Base-by-base conservation (phyloP, 345 rosid species). In the Populus pruinosa region DNA sequence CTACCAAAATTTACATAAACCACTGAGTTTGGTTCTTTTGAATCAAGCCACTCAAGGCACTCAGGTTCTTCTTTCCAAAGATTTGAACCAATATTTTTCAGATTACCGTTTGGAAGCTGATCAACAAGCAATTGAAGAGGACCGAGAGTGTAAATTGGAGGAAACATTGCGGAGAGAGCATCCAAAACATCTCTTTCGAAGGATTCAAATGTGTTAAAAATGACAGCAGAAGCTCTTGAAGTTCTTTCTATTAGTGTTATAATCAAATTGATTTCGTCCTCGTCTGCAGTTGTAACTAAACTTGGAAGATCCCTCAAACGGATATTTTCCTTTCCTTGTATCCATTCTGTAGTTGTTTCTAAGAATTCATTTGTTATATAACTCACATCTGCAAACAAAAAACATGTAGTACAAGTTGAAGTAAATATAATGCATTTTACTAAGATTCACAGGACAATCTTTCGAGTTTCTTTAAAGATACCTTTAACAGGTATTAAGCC, bases 1-100 rank as follows among this genome's bases (percentile, higher is more conserved):
- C 77, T 74, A 0, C 77, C 77, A 4, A 61, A 74, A 27, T 74
- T 74, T 7, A 61, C 77, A 18, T 74, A 74, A 8, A 74, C 7
- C 35, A 74, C 77, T 1, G 77, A 74, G 21, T 63, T 62, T 4
- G 41, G 59, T 23, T 74, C 69, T 16, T 62, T 62, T 1, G 68
- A 74, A 21, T 72, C 76, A 1, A 72, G 76, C 76, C 76, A 72
- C 6, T 72, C 1, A 20, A 72, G 0, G 18, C 69, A 74, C 9
- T 63, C 69, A 8, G n/a, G 14, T 0, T 73, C 35, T 35, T 73
- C 76, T 56, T 33, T 73, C 76, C 67, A 73, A 18, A 73, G 29
- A 73, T 25, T 71, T 7, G 63, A 71, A 29, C 75, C 64, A 7
- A 71, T 9, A 3, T 38, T 27, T 53, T 18, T 10, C 39, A 59